Conservation (phyloP, 768 basidiomycete species). For the Megacollybia marginata region DNA sequence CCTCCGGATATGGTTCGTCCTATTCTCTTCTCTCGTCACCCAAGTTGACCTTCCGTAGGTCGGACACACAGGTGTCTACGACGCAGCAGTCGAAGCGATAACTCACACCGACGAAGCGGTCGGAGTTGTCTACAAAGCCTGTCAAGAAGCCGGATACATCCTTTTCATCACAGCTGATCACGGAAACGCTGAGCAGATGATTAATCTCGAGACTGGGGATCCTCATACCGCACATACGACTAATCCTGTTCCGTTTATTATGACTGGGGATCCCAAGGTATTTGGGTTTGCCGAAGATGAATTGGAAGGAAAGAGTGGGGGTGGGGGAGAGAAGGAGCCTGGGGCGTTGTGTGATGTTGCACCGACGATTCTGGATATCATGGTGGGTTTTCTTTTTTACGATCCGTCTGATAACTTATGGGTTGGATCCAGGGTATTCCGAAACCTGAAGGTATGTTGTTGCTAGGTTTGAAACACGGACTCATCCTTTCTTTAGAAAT, state of each 20-base stretch:
- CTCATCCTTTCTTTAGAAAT: slow-evolving; percentile 31
- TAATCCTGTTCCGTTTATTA: slow-evolving; percentile 87
- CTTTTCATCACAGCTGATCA: slow-evolving; percentile 89
- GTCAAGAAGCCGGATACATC: slow-evolving; percentile 79
- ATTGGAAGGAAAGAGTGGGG: too few species aligned
- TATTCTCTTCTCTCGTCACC: background rate
- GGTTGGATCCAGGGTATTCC: slow-evolving; percentile 42
- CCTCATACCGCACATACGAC: slow-evolving; percentile 92
- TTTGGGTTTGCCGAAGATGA: slow-evolving; percentile 47
- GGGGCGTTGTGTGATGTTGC: slow-evolving; percentile 88
- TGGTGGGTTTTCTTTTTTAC: slow-evolving; percentile 30
- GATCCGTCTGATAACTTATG: background rate
- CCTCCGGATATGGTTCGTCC: slow-evolving; percentile 85
- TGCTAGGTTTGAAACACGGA: slow-evolving; percentile 3
- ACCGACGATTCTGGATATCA: slow-evolving; percentile 74
- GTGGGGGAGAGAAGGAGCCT: slow-evolving; percentile 33
- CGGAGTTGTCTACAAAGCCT: slow-evolving; percentile 79
- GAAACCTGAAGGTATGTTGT: slow-evolving; percentile 56
- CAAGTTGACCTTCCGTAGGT: slow-evolving; percentile 37
- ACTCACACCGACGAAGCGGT: slow-evolving; percentile 86
- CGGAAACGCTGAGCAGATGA: slow-evolving; percentile 95
- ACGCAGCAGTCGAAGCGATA: slow-evolving; percentile 87
- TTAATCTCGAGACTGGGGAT: slow-evolving; percentile 71
- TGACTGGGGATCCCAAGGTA: slow-evolving; percentile 57
- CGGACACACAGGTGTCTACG: slow-evolving; percentile 88